Base-by-base conservation (phyloP, 2,329 filamentous ascomycete species). In the Fusarium sp. region DNA sequence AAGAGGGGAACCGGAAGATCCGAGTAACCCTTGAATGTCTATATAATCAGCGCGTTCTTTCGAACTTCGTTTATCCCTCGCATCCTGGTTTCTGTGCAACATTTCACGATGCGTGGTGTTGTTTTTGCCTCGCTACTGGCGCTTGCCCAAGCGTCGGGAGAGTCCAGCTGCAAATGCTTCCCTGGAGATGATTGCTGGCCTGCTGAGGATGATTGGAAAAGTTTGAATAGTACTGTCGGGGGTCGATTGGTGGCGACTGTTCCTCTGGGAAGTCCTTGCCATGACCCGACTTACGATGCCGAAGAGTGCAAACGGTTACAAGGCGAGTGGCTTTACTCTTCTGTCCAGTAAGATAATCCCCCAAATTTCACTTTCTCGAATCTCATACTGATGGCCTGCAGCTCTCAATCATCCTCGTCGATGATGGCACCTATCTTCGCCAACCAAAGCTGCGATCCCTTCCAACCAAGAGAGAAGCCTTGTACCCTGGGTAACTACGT, bases 111-210 rank as follows among this genome's bases (percentile, higher is more conserved):
- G 61, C 42, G 11, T 0, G 2, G 1, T 2, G 2, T 45, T 15
- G 7, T 55, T 6, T 7, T 53, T 8, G 25, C 11, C 3, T 38
- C 46, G n/a, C 43, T 72, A 6, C n/a, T 62, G 32, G 38, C 69
- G 2, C 0, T 46, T 16, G 52, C 32, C 3, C 16, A 44, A 2
- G 42, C 43, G 6, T 10, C 50, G 14, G 22, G 5, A n/a, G 10
- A 42, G 2, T 20, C 12, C 4, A 16, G 20, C 11, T 71, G 68
- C 27, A 71, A 65, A 49, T 71, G 63, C 4, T 58, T 71, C 8
- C 86, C 87, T 0, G 82, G 81, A 12, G 85, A 89, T 46, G 20
- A 70, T 1, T 86, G 83, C 71, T 90, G 88, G 88, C 88, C 88
- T 1, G 79, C 79, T 2, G 22, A 54, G 2, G 40, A 70, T 2